Percentiles rank a stretch among this genome's conserved stretches.
Conservation (phyloP, 1,284 basidiomycete species). For the Heterobasidion parviporum region DNA sequence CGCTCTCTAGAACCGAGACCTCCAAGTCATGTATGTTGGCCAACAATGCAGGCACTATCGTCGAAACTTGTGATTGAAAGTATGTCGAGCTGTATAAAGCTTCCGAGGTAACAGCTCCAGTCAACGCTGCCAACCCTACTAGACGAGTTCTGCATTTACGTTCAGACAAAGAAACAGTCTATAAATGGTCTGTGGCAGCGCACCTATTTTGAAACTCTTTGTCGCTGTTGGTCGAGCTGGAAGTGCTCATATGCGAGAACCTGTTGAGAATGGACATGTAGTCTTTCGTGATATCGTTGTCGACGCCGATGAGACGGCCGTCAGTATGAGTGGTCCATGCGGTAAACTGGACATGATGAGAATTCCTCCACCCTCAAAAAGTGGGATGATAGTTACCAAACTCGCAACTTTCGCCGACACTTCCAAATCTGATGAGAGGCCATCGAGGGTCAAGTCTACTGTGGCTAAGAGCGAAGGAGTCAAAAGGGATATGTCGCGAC, state of each 20-base stretch:
- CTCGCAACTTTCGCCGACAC: conserved; percentile 78
- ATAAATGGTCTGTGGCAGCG: neutral
- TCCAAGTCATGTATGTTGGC: conserved; percentile 62
- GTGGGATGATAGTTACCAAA: conserved; percentile 46
- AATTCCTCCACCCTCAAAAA: neutral
- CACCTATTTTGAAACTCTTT: conserved; percentile 65
- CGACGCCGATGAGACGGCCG: conserved; percentile 73
- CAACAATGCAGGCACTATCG: conserved; percentile 72
- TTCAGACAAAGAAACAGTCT: conserved; percentile 2
- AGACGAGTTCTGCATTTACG: conserved; percentile 58
- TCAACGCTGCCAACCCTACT: conserved; percentile 80
- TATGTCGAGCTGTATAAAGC: conserved; percentile 72
- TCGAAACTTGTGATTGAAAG: conserved; percentile 66
- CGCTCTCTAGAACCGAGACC: conserved; percentile 52
- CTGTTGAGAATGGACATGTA: conserved; percentile 66
- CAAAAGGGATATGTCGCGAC: conserved; percentile 79
- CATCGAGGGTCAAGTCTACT: conserved; percentile 58
- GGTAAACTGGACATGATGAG: conserved; percentile 54
- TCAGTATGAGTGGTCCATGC: conserved; percentile 92
- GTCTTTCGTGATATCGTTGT: conserved; percentile 58
- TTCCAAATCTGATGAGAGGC: conserved; percentile 72
- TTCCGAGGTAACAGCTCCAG: conserved; percentile 79
- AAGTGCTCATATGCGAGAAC: conserved; percentile 59
- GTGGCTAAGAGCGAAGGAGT: conserved; percentile 73
- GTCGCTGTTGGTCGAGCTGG: conserved; percentile 38